These are phyloP conservation scores for Aspergillus calidoustus DNA, from an alignment of 2,329 filamentous ascomycete species.

Conservation along the genomic window DNA sequence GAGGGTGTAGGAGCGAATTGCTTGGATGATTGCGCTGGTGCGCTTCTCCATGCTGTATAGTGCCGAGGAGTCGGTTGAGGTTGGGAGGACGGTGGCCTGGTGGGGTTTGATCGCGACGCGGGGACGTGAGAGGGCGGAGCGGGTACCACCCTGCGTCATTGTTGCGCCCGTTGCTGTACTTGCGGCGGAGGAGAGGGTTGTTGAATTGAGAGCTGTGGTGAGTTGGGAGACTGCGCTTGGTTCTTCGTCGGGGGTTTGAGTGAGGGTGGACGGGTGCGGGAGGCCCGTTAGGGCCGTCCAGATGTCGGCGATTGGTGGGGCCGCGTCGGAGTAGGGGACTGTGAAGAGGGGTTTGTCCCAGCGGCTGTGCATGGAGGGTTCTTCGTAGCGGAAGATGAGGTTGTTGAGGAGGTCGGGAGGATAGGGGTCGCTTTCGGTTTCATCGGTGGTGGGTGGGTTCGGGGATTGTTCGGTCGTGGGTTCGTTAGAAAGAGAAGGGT, in stretches of 20 bases:
- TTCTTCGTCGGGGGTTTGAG: conserved; percentile 9
- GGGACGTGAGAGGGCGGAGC: conserved; percentile 23
- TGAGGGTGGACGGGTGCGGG: conserved; percentile 30
- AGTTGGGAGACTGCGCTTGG: conserved; percentile 19
- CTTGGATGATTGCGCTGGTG: conserved; percentile 46
- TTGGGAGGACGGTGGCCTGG: conserved; percentile 49
- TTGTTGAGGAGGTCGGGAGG: conserved; percentile 63
- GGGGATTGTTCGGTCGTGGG: conserved; percentile 8
- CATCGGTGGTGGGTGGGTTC: conserved; percentile 9
- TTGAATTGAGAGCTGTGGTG: conserved; percentile 26
- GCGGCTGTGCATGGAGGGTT: conserved; percentile 67
- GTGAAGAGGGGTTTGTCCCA: conserved; percentile 71
- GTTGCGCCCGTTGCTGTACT: conserved; percentile 29
- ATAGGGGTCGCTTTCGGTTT: conserved; percentile 48
- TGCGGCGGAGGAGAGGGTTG: conserved; percentile 29
- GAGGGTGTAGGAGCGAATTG: conserved; percentile 47
- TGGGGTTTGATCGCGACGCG: conserved; percentile 42
- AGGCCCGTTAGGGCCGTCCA: conserved; percentile 60
- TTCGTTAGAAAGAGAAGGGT: not conserved
- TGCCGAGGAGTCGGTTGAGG: conserved; percentile 44
- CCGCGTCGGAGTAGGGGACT: conserved; percentile 60
- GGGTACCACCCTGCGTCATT: conserved; percentile 24
- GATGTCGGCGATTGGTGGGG: conserved; percentile 62
- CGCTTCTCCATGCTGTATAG: conserved; percentile 51
- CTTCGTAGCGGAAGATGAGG: conserved; percentile 69